phyloP scores from a whole-genome alignment of 495 filamentous ascomycete genomes.

The Umbilicaria muhlenbergii region DNA sequence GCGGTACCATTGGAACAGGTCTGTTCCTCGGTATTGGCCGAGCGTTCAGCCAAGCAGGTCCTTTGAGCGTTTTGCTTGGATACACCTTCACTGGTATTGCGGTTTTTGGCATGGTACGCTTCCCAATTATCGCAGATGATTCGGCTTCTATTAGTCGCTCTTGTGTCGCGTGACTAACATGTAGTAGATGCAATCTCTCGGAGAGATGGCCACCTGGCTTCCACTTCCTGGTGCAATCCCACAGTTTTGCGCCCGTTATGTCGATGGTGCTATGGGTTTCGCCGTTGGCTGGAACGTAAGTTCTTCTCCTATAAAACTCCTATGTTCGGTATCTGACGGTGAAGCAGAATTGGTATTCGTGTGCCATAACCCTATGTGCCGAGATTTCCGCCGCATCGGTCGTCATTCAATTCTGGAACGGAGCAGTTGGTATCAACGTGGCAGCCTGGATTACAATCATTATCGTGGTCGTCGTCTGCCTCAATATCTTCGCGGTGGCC shows the following conservation, averaged over 20 bases:
- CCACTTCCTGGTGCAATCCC: slow-evolving; percentile 65
- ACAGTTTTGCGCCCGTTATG: slow-evolving; percentile 54
- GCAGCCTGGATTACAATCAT: slow-evolving; percentile 66
- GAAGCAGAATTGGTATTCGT: slow-evolving; percentile 32
- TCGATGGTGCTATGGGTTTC: slow-evolving; percentile 61
- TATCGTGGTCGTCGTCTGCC: slow-evolving; percentile 47
- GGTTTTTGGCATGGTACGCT: slow-evolving; percentile 41
- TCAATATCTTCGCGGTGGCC: slow-evolving; percentile 53
- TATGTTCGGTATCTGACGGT: background rate
- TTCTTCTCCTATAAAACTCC: slow-evolving; percentile 5
- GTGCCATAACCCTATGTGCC: slow-evolving; percentile 53
- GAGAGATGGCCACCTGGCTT: slow-evolving; percentile 62
- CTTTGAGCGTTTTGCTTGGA: slow-evolving; percentile 50
- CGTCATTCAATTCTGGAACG: slow-evolving; percentile 63
- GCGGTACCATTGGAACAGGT: slow-evolving; percentile 62
- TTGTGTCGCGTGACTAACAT: background rate
- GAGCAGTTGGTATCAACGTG: slow-evolving; percentile 28
- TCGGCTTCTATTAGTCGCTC: background rate
- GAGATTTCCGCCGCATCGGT: slow-evolving; percentile 60
- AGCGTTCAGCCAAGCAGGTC: slow-evolving; percentile 45
- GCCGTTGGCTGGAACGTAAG: slow-evolving; percentile 66
- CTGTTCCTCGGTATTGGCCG: slow-evolving; percentile 57
- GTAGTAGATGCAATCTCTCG: slow-evolving; percentile 30
- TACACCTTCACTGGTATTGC: slow-evolving; percentile 53
- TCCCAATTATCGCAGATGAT: background rate